phyloP scores from a whole-genome alignment of 345 rosid species.

The Populus deltoides region DNA sequence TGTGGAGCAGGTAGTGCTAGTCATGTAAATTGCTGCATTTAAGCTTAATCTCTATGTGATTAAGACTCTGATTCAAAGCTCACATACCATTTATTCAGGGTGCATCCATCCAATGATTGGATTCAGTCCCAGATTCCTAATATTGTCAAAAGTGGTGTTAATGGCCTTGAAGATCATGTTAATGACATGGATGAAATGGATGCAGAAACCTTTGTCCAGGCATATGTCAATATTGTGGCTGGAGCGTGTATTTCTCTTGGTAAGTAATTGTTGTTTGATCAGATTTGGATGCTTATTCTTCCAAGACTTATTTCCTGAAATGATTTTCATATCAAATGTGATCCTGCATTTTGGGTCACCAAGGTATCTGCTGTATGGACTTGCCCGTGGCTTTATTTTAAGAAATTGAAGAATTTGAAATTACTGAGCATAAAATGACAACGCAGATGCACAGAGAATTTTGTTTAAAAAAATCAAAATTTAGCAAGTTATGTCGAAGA shows the following conservation, averaged over 20 bases:
- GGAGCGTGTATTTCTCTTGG: constrained; percentile 97
- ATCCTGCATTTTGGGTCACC: no score
- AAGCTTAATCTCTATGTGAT: constrained; percentile 16
- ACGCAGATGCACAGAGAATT: no score
- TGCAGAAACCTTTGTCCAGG: constrained; percentile 77
- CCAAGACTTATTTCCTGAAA: no score
- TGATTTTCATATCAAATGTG: no score
- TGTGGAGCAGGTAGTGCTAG: constrained; percentile 82
- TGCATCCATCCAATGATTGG: constrained; percentile 83
- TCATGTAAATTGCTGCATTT: constrained; percentile 3
- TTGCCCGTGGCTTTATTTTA: no score
- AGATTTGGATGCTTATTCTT: not conserved
- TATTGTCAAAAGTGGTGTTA: constrained; percentile 59
- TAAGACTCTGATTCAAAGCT: constrained; percentile 19
- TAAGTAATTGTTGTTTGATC: constrained; percentile 29
- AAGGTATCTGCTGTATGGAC: no score
- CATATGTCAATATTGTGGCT: constrained; percentile 82
- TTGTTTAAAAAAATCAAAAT: no score
- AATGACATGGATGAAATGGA: constrained; percentile 71
- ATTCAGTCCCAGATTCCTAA: constrained; percentile 87
- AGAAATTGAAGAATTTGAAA: no score
- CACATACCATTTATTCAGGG: constrained; percentile 42
- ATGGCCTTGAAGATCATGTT: constrained; percentile 56
- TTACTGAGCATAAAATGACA: no score
- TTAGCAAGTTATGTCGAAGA: no score